Evolutionary conservation across 192 early-diverging fungal species (phyloP).

Genomic region (Linnemannia exigua): DNA sequence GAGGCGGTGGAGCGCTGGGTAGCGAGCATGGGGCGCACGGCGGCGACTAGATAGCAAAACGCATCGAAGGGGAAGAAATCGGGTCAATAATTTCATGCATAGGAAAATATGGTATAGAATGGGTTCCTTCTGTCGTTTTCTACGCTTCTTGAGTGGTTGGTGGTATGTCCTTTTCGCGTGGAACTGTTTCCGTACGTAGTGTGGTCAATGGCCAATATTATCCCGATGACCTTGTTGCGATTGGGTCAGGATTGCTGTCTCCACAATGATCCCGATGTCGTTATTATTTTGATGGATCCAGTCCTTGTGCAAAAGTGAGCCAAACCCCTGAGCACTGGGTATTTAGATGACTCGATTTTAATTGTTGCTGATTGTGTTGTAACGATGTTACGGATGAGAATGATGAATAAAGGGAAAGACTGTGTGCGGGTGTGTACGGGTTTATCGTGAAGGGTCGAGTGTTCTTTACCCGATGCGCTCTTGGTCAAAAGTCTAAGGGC

Average conservation of each 20-base stretch:
- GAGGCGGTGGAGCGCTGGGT: slow-evolving; percentile 58
- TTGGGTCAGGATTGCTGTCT: background rate
- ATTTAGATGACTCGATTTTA: background rate
- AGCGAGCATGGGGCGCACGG: slow-evolving; percentile 58
- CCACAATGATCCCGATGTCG: slow-evolving; percentile 2
- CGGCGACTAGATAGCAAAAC: slow-evolving; percentile 38
- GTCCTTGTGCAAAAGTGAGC: background rate
- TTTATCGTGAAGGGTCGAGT: background rate
- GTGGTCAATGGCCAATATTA: background rate
- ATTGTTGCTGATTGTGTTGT: background rate
- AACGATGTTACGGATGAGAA: too few species aligned
- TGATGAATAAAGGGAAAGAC: background rate
- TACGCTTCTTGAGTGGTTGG: background rate
- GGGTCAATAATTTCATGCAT: background rate
- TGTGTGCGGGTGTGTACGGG: background rate
- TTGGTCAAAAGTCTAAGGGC: slow-evolving; percentile 60
- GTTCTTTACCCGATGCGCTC: slow-evolving; percentile 56
- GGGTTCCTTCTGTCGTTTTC: background rate
- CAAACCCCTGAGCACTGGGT: background rate
- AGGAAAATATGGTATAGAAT: background rate
- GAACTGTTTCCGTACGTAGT: background rate
- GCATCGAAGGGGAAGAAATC: background rate
- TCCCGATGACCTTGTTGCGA: background rate
- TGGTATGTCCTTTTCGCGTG: background rate
- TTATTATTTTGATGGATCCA: slow-evolving; percentile 8